Evolutionary conservation across 2,329 filamentous ascomycete genomes (phyloP).

Genomic region (Xylariaceae sp.): DNA sequence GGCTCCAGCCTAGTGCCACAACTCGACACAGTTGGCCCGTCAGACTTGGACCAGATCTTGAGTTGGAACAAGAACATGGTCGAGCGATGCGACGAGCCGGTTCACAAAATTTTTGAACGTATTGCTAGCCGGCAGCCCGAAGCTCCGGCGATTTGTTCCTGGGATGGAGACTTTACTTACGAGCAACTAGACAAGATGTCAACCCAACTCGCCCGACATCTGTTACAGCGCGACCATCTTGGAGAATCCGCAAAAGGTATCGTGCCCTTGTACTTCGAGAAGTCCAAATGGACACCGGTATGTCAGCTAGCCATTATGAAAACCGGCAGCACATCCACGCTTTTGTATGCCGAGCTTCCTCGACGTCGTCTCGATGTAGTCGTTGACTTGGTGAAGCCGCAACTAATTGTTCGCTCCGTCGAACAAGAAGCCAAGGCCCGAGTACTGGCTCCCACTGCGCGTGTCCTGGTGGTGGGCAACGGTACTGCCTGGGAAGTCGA

Average conservation of each 20-base stretch:
- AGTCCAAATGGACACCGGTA: constrained; percentile 15
- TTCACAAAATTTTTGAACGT: background rate
- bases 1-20: background rate
- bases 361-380: constrained; percentile 10
- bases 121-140: background rate
- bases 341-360: constrained; percentile 23
- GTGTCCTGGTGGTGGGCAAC: background rate
- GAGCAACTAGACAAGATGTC: background rate
- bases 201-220: constrained; percentile 2
- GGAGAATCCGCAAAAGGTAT: constrained; percentile 1
- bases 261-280: constrained; percentile 11
- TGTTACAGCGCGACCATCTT: background rate
- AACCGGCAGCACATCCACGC: constrained; percentile 25
- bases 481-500: background rate
- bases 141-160: background rate
- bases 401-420: background rate
- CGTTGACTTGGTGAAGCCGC: background rate
- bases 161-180: constrained; percentile 3
- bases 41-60: background rate
- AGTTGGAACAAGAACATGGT: background rate
- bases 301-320: constrained; percentile 24
- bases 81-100: background rate
- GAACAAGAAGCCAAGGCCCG: background rate
- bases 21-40: background rate
- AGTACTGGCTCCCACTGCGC: background rate